Evolutionary conservation across 169 alveolate genomes (phyloP).

Genomic region (Ichthyophthirius multifiliis): DNA sequence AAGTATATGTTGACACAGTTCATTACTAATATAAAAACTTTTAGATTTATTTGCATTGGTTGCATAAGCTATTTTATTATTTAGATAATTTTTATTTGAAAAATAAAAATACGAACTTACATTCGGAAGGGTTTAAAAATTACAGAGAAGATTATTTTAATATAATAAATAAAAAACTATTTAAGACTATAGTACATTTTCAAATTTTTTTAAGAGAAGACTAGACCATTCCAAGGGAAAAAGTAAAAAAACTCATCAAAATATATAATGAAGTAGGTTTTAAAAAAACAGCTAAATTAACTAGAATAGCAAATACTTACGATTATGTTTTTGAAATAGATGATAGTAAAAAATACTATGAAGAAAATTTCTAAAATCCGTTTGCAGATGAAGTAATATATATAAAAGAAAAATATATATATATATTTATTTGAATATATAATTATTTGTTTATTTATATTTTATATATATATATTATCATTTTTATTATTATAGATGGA

Average conservation of each 20-base stretch:
- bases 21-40: background rate
- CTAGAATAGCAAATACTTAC: background rate
- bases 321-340: background rate
- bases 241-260: background rate
- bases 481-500: background rate
- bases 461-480: background rate
- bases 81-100: constrained; percentile 5
- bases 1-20: background rate
- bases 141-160: background rate
- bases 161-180: background rate
- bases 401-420: background rate
- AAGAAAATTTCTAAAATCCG: constrained; percentile 2
- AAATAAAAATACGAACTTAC: background rate
- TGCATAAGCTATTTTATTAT: background rate
- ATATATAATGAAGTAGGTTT: background rate
- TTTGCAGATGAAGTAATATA: constrained; percentile 3
- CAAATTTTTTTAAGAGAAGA: background rate
- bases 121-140: background rate
- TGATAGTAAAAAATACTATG: constrained; percentile 3
- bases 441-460: background rate
- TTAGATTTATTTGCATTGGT: constrained; percentile 9
- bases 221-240: background rate
- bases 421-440: background rate
- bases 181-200: background rate
- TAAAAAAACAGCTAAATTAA: background rate